Base-by-base conservation (phyloP, 768 basidiomycete species). In the Sporobolomyces phaffii region DNA sequence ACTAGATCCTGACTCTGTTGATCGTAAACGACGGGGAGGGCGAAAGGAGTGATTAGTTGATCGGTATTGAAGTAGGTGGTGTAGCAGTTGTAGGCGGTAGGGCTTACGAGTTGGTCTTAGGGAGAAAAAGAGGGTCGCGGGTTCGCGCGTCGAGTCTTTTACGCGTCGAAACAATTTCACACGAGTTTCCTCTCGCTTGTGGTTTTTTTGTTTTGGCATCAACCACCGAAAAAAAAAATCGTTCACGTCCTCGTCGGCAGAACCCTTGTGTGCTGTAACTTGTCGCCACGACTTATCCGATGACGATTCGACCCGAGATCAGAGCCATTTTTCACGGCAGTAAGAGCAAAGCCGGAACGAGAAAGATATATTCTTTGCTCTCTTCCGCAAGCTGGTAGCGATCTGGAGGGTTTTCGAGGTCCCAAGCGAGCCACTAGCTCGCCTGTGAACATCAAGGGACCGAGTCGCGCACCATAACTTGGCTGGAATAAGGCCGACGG, bases 1-100 rank as follows among this genome's bases (percentile, higher is more conserved):
- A 58, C 56, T 58, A 58, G 56, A 58, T 58, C 56, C 56, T 58
- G 56, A 58, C 56, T 58, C 54, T 57, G 54, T 47, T 9, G 31
- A 13, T 20, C 29, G 3, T 28, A 24, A 13, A 45, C 5, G 40
- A 20, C 11, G 3, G 28, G 41, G 36, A 34, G 15, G 48, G 50
- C 36, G 31, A 51, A 33, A 5, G 26, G 15, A 29, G 31, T 10
- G 31, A 29, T 49, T 26, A 28, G 11, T 51, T 14, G 50, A 11
- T 6, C 20, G 9, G 50, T 33, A 41, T 41, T 20, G 40, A 33
- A 4, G 20, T 18, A 33, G 34, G 31, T 51, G 31, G 31, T 26
- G 26, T 4, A 29, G 48, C 48, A 29, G 28, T 49, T 10, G 11
- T 36, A 34, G 15, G 50, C 34, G 13, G 33, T 5, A 33, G 31